Conservation (phyloP, 805 yeast genomes). For the Pichia californica region DNA sequence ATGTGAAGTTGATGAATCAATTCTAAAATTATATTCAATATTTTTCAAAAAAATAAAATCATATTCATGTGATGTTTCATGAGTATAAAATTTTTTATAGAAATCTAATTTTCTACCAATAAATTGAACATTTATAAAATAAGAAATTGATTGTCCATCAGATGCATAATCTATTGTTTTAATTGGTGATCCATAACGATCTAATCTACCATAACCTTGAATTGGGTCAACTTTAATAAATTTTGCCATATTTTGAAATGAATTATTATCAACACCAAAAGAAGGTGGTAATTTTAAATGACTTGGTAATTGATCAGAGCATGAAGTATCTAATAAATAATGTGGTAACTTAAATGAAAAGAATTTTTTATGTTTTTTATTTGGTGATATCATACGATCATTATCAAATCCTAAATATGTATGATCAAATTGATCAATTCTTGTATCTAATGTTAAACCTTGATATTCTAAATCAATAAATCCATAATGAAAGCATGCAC, state of each 20-base stretch:
- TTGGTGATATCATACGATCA: conserved; percentile 40
- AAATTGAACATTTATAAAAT: conserved; percentile 48
- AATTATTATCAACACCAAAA: conserved; percentile 30
- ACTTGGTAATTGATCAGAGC: conserved; percentile 35
- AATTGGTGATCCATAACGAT: conserved; percentile 44
- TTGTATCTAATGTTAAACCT: conserved; percentile 3
- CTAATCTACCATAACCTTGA: conserved; percentile 51
- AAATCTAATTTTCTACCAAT: conserved; percentile 38
- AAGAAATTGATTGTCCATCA: conserved; percentile 38
- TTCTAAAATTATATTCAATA: conserved; percentile 17
- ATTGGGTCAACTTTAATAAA: conserved; percentile 29
- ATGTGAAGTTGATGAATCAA: conserved; percentile 11
- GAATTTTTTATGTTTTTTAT: conserved; percentile 44
- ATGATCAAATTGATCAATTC: conserved; percentile 20
- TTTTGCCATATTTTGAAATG: conserved; percentile 19
- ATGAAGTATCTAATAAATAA: conserved; percentile 43
- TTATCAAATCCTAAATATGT: conserved; percentile 36
- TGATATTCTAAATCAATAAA: conserved; percentile 16
- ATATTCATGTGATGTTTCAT: conserved; percentile 17
- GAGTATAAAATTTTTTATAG: conserved; percentile 19
- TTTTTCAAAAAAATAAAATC: conserved; percentile 21
- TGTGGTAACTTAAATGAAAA: conserved; percentile 53
- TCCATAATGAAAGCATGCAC: conserved; percentile 44
- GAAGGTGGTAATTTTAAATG: conserved; percentile 37
- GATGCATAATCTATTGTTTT: conserved; percentile 40